These are phyloP conservation scores for Leccinum boreale DNA, from an alignment of 768 basidiomycete species.

Conservation along the genomic window DNA sequence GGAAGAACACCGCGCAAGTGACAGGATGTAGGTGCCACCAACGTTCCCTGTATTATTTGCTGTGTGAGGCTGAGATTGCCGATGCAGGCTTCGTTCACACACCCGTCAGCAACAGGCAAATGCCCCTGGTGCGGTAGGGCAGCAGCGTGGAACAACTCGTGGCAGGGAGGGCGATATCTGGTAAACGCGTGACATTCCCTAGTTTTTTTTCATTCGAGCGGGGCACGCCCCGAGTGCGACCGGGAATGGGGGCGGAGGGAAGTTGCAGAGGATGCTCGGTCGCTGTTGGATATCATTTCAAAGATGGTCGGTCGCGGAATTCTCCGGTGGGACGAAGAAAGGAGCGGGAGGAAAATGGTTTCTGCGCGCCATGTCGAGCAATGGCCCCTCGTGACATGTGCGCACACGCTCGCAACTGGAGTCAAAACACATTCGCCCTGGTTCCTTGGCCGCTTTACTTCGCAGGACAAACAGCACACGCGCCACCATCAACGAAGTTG, in stretches of 20 bases:
- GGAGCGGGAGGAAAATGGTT: slow-evolving; percentile 21
- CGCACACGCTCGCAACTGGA: slow-evolving; percentile 19
- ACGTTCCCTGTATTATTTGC: slow-evolving; percentile 12
- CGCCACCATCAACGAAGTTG: slow-evolving; percentile 29
- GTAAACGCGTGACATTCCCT: slow-evolving; percentile 32
- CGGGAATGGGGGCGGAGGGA: slow-evolving; percentile 40
- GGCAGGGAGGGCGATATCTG: slow-evolving; percentile 47
- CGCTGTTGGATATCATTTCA: slow-evolving; percentile 32
- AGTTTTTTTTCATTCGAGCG: slow-evolving; percentile 32
- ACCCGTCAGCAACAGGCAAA: slow-evolving; percentile 71
- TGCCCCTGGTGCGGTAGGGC: slow-evolving; percentile 47
- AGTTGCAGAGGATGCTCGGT: slow-evolving; percentile 33
- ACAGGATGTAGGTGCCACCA: slow-evolving; percentile 66
- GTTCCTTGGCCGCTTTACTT: slow-evolving; percentile 17
- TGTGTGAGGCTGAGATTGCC: slow-evolving; percentile 14
- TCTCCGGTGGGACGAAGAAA: slow-evolving; percentile 14
- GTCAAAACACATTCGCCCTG: slow-evolving; percentile 7
- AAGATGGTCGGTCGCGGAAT: slow-evolving; percentile 33
- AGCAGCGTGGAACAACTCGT: slow-evolving; percentile 39
- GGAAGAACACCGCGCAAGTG: slow-evolving; percentile 77
- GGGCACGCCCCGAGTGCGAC: slow-evolving; percentile 44
- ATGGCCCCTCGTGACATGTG: slow-evolving; percentile 2
- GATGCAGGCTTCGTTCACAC: slow-evolving; percentile 76
- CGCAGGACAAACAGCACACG: slow-evolving; percentile 18
- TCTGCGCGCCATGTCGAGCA: slow-evolving; percentile 24